Conservation (phyloP, 768 basidiomycete genomes). For the Suillus subaureus region DNA sequence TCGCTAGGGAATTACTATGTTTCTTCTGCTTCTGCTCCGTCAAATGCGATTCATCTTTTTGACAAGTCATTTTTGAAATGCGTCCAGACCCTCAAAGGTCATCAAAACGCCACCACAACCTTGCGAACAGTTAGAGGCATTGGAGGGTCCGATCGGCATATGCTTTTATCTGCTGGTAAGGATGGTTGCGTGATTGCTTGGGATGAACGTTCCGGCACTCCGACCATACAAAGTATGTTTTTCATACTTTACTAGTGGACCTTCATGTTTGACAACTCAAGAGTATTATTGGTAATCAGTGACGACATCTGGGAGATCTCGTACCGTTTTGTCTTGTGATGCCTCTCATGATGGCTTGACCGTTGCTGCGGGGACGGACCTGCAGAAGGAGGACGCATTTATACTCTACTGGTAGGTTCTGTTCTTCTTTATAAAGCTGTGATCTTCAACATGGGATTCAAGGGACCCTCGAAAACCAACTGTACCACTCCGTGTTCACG, state of each 20-base stretch:
- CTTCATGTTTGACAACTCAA: conserved; percentile 41
- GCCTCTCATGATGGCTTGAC: conserved; percentile 69
- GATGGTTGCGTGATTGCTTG: conserved; percentile 75
- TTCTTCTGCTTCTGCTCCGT: conserved; percentile 61
- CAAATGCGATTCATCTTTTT: conserved; percentile 66
- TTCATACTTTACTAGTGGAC: background rate
- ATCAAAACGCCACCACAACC: conserved; percentile 57
- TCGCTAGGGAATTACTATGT: conserved; percentile 55
- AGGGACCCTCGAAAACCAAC: conserved; percentile 88
- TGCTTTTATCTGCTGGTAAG: conserved; percentile 65
- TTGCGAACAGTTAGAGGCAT: conserved; percentile 48
- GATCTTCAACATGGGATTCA: background rate
- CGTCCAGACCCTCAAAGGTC: conserved; percentile 54
- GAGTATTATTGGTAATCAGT: conserved; percentile 40
- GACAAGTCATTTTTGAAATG: conserved; percentile 57
- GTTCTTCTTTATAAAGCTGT: background rate
- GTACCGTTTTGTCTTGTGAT: conserved; percentile 65
- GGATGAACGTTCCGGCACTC: conserved; percentile 63
- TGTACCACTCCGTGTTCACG: conserved; percentile 71
- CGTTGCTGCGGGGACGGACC: conserved; percentile 81
- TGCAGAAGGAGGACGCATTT: conserved; percentile 78
- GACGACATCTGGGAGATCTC: conserved; percentile 44
- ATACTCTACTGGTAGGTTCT: conserved; percentile 77
- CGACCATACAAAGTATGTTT: conserved; percentile 62
- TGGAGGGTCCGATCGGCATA: conserved; percentile 42